A percentile compares a stretch with the other conserved stretches of the same genome.
Conservation (phyloP, 345 rosid genomes). For the Linum trigynum region DNA sequence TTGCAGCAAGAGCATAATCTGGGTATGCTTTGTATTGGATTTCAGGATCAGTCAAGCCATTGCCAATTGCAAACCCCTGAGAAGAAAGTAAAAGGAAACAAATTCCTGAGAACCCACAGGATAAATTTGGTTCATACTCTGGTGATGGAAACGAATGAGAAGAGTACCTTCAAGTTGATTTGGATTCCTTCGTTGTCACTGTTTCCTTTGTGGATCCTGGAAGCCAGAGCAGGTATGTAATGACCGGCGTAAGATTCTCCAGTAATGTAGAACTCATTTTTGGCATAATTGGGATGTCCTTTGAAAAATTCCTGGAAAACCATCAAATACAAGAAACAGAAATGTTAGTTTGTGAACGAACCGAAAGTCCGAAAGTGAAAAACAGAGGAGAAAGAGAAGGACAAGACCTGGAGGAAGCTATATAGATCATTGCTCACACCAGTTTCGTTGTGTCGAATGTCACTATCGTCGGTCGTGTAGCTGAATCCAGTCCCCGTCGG, state of each 20-base stretch:
- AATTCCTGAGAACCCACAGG: neutral
- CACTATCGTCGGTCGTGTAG: slow-evolving; percentile 37
- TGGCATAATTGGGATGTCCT: slow-evolving; percentile 44
- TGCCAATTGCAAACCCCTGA: slow-evolving; percentile 66
- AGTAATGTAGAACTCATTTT: slow-evolving; percentile 70
- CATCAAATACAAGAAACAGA: neutral
- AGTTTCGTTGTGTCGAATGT: slow-evolving; percentile 50
- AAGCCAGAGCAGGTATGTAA: neutral
- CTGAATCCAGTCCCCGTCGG: slow-evolving; percentile 91
- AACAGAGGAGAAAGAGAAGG: neutral
- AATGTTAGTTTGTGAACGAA: no score
- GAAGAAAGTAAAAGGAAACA: neutral
- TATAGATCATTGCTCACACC: slow-evolving; percentile 80
- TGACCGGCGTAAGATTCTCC: slow-evolving; percentile 51
- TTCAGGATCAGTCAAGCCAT: slow-evolving; percentile 65
- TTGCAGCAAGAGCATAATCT: slow-evolving; percentile 57
- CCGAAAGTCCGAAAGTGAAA: neutral
- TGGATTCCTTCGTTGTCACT: slow-evolving; percentile 63
- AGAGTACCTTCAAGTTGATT: slow-evolving; percentile 62
- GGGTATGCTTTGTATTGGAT: slow-evolving; percentile 73
- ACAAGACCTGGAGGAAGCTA: slow-evolving; percentile 69
- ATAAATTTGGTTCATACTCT: neutral
- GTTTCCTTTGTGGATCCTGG: slow-evolving; percentile 67
- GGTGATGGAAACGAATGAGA: neutral
- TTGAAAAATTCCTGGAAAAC: slow-evolving; percentile 51